Conservation (phyloP, 345 rosid species). For the Boechera divaricarpa region DNA sequence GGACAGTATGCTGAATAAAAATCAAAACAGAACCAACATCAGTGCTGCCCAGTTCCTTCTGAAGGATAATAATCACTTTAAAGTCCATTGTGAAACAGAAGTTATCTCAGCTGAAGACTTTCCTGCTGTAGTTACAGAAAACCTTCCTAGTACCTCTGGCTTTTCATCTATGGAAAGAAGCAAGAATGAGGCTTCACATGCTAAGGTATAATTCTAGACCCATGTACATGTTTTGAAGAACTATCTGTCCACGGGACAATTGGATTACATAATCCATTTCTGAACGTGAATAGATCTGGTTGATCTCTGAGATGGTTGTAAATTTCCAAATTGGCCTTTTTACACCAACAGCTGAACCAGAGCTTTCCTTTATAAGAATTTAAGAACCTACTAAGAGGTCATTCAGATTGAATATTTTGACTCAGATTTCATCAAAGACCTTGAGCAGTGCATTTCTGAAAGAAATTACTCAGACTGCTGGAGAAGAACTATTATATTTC, state of each 20-base stretch:
- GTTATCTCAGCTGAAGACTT: conserved; percentile 35
- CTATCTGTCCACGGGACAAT: conserved; percentile 15
- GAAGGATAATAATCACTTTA: conserved; percentile 22
- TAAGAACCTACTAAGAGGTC: conserved; percentile 46
- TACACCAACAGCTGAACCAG: conserved; percentile 46
- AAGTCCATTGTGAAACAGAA: conserved; percentile 41
- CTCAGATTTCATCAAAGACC: conserved; percentile 33
- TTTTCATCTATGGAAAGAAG: conserved; percentile 41
- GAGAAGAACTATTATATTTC: conserved; percentile 30
- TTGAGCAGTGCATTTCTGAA: conserved; percentile 33
- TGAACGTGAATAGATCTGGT: conserved; percentile 31
- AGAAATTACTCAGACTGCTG: conserved; percentile 37
- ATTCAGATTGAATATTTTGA: conserved; percentile 44
- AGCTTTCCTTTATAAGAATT: conserved; percentile 25
- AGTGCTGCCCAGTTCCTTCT: conserved; percentile 27
- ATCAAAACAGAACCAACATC: conserved; percentile 44
- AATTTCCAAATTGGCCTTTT: conserved; percentile 36
- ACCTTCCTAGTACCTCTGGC: conserved; percentile 44
- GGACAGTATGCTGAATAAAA: conserved; percentile 43
- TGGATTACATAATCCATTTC: conserved; percentile 17
- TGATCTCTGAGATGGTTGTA: conserved; percentile 37
- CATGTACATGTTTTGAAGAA: conserved; percentile 24
- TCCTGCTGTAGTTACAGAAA: conserved; percentile 41
- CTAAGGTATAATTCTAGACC: conserved; percentile 50
- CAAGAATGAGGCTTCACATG: conserved; percentile 40